Evolutionary conservation across 257 asterid genomes (phyloP).

Genomic region (Anisodus tanguticus): DNA sequence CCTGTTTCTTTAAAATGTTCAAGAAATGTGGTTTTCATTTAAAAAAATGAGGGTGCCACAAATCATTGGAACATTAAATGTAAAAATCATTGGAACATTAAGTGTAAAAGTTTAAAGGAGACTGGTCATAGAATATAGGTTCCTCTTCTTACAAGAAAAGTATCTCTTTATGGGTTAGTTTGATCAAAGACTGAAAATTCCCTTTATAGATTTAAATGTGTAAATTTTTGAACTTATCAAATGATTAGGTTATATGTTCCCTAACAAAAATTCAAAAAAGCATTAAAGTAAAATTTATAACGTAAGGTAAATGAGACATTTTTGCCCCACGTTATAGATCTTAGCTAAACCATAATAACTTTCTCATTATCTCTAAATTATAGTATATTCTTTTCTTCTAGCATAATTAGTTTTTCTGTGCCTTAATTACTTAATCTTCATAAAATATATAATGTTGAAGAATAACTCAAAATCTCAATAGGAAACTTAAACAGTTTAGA

Average conservation of each 20-base stretch:
- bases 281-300: slow-evolving; percentile 38
- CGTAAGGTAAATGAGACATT: slow-evolving; percentile 40
- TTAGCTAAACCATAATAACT: neutral
- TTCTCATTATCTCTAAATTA: neutral
- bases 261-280: slow-evolving; percentile 56
- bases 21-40: slow-evolving; percentile 10
- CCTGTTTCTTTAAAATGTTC: neutral
- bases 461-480: neutral
- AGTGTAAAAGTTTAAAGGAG: slow-evolving; percentile 35
- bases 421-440: neutral
- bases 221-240: slow-evolving; percentile 35
- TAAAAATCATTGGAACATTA: no score
- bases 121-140: slow-evolving; percentile 39
- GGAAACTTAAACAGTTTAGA: neutral
- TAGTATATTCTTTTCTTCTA: neutral
- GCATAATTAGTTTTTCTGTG: neutral
- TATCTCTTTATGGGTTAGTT: slow-evolving; percentile 42
- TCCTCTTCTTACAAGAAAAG: slow-evolving; percentile 79
- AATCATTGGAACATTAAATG: slow-evolving; percentile 61
- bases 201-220: slow-evolving; percentile 28
- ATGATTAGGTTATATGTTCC: slow-evolving; percentile 55
- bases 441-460: neutral
- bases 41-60: slow-evolving; percentile 30
- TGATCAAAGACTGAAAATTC: slow-evolving; percentile 23
- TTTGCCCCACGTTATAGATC: slow-evolving; percentile 45